A percentile compares a stretch with the other conserved stretches of the same genome.
phyloP scores from a whole-genome alignment of 495 filamentous ascomycete species.

The Tetracladium setigerum region DNA sequence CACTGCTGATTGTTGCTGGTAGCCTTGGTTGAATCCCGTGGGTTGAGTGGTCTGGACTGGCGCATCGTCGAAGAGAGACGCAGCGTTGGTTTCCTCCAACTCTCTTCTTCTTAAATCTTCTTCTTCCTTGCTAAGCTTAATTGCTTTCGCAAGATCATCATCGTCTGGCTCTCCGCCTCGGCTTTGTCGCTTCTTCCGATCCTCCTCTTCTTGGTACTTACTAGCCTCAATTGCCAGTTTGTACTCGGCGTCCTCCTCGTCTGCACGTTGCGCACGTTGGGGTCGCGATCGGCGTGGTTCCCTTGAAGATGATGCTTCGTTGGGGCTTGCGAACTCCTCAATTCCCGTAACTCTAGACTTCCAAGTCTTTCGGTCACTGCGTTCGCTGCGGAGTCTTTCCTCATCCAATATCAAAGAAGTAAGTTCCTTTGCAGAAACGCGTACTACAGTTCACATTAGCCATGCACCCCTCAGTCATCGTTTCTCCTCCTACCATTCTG shows the following conservation, averaged over 20 bases:
- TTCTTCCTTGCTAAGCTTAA: constrained; percentile 88
- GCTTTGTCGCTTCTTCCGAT: constrained; percentile 71
- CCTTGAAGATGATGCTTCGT: constrained; percentile 26
- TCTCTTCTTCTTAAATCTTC: constrained; percentile 83
- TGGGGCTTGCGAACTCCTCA: constrained; percentile 62
- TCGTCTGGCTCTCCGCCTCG: constrained; percentile 46
- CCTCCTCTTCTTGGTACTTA: constrained; percentile 92
- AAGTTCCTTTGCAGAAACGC: constrained; percentile 92
- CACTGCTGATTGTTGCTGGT: constrained; percentile 89
- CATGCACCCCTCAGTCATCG: constrained; percentile 3
- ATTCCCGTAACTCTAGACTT: constrained; percentile 92
- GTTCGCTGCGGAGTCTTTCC: constrained; percentile 84
- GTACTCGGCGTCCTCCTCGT: constrained; percentile 92
- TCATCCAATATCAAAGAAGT: constrained; percentile 93
- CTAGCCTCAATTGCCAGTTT: constrained; percentile 90
- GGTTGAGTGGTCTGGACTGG: constrained; percentile 57
- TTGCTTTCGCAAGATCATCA: constrained; percentile 85
- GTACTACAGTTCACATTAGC: constrained; percentile 50
- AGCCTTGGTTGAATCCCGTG: constrained; percentile 90
- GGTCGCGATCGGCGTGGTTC: constrained; percentile 31
- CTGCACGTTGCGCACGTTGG: constrained; percentile 39
- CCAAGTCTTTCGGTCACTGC: constrained; percentile 88
- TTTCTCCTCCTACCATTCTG: constrained; percentile 65
- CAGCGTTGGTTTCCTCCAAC: constrained; percentile 81
- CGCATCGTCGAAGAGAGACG: constrained; percentile 81